These are phyloP conservation scores for Fusarium chuoi DNA, from an alignment of 2,329 filamentous ascomycete species.

Conservation along the genomic window DNA sequence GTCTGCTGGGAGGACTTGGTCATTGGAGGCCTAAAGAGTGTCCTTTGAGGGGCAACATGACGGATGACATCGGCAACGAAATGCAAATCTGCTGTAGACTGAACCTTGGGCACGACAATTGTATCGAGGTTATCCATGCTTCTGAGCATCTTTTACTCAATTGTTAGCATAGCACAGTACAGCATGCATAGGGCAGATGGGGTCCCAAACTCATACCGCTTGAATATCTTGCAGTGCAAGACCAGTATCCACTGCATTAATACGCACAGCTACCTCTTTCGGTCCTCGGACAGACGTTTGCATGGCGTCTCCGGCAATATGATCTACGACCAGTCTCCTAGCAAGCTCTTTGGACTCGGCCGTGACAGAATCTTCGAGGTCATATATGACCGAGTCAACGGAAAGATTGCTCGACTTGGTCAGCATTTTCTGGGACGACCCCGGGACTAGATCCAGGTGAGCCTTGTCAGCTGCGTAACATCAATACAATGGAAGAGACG, in stretches of 20 bases:
- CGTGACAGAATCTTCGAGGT: constrained; percentile 15
- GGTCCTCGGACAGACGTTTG: not conserved
- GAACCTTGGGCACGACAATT: not conserved
- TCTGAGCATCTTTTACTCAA: not conserved
- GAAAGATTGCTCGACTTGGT: not conserved
- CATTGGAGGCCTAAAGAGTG: not conserved
- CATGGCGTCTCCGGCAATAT: not conserved
- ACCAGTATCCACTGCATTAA: not conserved
- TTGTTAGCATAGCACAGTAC: not conserved
- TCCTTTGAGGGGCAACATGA: not conserved
- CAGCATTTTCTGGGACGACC: constrained; percentile 15
- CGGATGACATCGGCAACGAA: not conserved
- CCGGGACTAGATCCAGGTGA: not conserved
- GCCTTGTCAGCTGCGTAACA: not conserved
- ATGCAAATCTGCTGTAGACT: not conserved
- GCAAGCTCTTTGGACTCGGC: not conserved
- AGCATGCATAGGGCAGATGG: no score
- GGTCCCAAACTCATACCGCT: not conserved
- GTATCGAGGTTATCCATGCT: not conserved
- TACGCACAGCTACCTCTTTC: not conserved
- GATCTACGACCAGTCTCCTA: not conserved
- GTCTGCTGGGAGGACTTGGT: not conserved
- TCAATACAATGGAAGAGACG: not conserved
- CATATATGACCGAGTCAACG: constrained; percentile 9
- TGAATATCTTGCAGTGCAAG: not conserved